phyloP scores from a whole-genome alignment of 495 filamentous ascomycete genomes.

The Friedmanniomyces simplex region DNA sequence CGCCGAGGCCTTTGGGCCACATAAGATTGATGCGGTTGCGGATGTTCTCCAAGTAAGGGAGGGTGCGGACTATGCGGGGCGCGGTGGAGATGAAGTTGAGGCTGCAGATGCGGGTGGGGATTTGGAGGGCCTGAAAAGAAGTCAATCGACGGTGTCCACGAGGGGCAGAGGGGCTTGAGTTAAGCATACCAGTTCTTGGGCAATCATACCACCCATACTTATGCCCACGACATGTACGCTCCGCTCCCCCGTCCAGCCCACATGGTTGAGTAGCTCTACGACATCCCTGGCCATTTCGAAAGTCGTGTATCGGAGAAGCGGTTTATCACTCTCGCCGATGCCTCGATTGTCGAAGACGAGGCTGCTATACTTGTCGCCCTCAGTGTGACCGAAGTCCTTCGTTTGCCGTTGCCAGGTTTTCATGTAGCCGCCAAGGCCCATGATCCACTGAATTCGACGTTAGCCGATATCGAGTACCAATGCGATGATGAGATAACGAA shows the following conservation, averaged over 20 bases:
- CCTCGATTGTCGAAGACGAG: conserved; percentile 73
- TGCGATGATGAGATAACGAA: too few relatives aligned
- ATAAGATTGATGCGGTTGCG: conserved; percentile 53
- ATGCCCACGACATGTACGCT: conserved; percentile 62
- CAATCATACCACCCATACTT: conserved; percentile 80
- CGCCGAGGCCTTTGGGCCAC: conserved; percentile 56
- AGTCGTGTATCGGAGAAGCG: conserved; percentile 57
- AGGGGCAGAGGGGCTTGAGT: too few relatives aligned
- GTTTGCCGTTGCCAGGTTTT: conserved; percentile 65
- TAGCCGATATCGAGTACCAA: background rate
- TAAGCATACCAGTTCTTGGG: conserved; percentile 58
- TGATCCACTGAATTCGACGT: conserved; percentile 30
- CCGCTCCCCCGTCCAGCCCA: conserved; percentile 54
- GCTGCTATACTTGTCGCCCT: conserved; percentile 52
- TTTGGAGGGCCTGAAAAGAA: conserved; percentile 40
- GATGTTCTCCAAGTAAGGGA: conserved; percentile 53
- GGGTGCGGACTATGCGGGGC: conserved; percentile 54
- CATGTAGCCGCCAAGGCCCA: conserved; percentile 33
- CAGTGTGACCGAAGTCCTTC: conserved; percentile 61
- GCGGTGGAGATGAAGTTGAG: conserved; percentile 65
- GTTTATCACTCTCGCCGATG: conserved; percentile 68
- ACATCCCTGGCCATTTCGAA: conserved; percentile 66
- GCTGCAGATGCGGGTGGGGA: conserved; percentile 52
- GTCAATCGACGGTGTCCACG: background rate
- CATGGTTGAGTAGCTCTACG: conserved; percentile 54